phyloP scores from a whole-genome alignment of 2,329 filamentous ascomycete genomes.

The Monosporascus sp. region DNA sequence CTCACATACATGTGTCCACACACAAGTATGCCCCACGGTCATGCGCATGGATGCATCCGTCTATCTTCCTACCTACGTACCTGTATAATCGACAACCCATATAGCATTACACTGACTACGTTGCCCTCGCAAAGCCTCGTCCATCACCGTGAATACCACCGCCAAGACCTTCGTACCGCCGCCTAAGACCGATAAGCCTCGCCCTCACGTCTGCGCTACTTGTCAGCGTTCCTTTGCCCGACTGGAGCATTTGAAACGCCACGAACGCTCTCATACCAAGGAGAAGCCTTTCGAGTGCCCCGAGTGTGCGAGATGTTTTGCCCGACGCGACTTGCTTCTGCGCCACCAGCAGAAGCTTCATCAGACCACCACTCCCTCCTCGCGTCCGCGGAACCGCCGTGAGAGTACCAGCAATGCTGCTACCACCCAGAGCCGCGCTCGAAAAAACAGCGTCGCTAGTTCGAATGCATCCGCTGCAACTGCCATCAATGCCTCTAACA shows the following conservation, averaged over 20 bases:
- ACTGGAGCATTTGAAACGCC: slow-evolving; percentile 92
- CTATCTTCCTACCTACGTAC: neutral
- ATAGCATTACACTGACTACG: slow-evolving; percentile 13
- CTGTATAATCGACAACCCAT: slow-evolving; percentile 5
- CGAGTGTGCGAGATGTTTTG: slow-evolving; percentile 91
- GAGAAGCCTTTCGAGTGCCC: slow-evolving; percentile 98
- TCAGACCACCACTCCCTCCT: slow-evolving; percentile 82
- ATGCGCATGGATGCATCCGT: neutral
- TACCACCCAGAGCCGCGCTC: slow-evolving; percentile 65
- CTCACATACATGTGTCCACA: neutral
- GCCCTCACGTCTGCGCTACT: slow-evolving; percentile 88
- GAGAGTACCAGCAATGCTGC: slow-evolving; percentile 78
- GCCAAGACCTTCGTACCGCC: slow-evolving; percentile 42
- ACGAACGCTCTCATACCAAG: slow-evolving; percentile 67
- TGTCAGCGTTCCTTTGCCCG: slow-evolving; percentile 91
- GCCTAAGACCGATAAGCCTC: slow-evolving; percentile 94
- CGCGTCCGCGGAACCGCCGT: slow-evolving; percentile 78
- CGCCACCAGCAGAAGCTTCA: slow-evolving; percentile 98
- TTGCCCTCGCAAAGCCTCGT: slow-evolving; percentile 22
- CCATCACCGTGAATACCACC: slow-evolving; percentile 35
- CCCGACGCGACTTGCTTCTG: slow-evolving; percentile 82
- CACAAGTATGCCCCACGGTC: neutral
- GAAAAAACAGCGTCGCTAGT: slow-evolving; percentile 85
- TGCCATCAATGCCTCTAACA: slow-evolving; percentile 51
- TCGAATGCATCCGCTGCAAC: slow-evolving; percentile 39